These are phyloP conservation scores for Peziza echinospora DNA, from an alignment of 495 filamentous ascomycete genomes.

Conservation along the genomic window DNA sequence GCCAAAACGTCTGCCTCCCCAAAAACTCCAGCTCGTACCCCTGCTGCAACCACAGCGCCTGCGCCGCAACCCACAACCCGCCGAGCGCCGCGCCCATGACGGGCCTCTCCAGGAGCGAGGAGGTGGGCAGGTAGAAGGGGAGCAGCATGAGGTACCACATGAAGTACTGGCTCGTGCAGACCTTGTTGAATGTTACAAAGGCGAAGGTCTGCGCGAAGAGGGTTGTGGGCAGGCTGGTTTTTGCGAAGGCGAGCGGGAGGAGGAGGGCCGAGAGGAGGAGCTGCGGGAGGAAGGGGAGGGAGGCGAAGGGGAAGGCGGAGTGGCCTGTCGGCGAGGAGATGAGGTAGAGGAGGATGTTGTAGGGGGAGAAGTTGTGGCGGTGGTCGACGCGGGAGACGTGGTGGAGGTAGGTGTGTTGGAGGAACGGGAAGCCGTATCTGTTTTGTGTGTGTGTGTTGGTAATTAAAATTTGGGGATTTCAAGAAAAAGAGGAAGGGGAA, in stretches of 20 bases:
- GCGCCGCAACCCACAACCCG: slow-evolving; percentile 44
- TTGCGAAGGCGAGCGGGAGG: slow-evolving; percentile 61
- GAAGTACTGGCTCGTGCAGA: slow-evolving; percentile 97
- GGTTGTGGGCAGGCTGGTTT: slow-evolving; percentile 57
- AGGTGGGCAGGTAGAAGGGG: slow-evolving; percentile 69
- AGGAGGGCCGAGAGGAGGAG: slow-evolving; percentile 50
- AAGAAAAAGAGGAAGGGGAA: background rate
- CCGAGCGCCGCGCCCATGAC: slow-evolving; percentile 39
- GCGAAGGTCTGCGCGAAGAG: slow-evolving; percentile 98
- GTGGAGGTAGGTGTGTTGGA: slow-evolving; percentile 77
- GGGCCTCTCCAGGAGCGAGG: slow-evolving; percentile 40
- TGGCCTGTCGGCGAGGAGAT: slow-evolving; percentile 33
- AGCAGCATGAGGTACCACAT: slow-evolving; percentile 91
- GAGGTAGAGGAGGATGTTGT: slow-evolving; percentile 79
- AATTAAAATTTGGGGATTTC: background rate
- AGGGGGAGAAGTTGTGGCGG: slow-evolving; percentile 93
- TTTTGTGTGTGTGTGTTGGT: slow-evolving; percentile 2
- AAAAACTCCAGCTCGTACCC: slow-evolving; percentile 75
- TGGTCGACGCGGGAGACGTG: slow-evolving; percentile 88
- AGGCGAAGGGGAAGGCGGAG: slow-evolving; percentile 37
- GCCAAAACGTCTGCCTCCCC: slow-evolving; percentile 63
- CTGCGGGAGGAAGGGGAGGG: slow-evolving; percentile 73
- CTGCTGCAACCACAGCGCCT: slow-evolving; percentile 75
- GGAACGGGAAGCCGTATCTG: slow-evolving; percentile 51
- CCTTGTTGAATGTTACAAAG: slow-evolving; percentile 95